Percentiles rank a stretch among this genome's conserved stretches.
Conservation (phyloP, 371 early-diverging fungal genomes). For the Dinochytrium kinnereticum region DNA sequence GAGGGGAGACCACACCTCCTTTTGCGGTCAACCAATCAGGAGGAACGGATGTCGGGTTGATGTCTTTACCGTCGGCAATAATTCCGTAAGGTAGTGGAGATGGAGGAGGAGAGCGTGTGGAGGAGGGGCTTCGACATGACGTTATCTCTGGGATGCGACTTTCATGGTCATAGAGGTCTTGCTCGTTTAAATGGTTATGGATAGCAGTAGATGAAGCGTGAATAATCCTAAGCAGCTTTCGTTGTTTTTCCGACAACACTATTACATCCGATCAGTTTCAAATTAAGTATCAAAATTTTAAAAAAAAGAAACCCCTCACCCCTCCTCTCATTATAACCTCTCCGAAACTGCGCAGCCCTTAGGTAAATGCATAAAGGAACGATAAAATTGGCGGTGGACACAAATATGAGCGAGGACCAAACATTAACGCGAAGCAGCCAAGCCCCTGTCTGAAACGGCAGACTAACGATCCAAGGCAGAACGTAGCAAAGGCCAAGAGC, state of each 20-base stretch:
- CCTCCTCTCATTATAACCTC: conserved; percentile 26
- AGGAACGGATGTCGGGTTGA: not conserved
- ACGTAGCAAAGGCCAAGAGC: not conserved
- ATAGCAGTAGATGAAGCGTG: not conserved
- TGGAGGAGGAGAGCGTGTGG: not conserved
- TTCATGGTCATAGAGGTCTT: not conserved
- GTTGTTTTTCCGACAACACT: conserved; percentile 7
- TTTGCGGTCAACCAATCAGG: not conserved
- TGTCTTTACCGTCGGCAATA: too few species aligned
- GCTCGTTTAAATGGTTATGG: not conserved
- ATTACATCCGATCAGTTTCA: not conserved
- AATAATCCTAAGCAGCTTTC: conserved; percentile 3
- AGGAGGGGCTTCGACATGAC: not conserved
- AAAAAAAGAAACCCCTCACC: not conserved
- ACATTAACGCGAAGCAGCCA: conserved; percentile 18
- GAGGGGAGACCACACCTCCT: not conserved
- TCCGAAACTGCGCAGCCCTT: conserved; percentile 26
- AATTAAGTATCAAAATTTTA: too few species aligned
- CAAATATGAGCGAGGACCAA: conserved; percentile 36
- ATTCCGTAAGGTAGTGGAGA: not conserved
- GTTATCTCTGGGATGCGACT: not conserved
- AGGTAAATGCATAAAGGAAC: conserved; percentile 34
- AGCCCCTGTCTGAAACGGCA: conserved; percentile 30
- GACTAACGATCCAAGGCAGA: conserved; percentile 22
- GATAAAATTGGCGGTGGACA: conserved; percentile 32